A percentile compares a stretch with the other conserved stretches of the same genome.
phyloP scores from a whole-genome alignment of 495 filamentous ascomycete genomes.

The Tricharina praecox region DNA sequence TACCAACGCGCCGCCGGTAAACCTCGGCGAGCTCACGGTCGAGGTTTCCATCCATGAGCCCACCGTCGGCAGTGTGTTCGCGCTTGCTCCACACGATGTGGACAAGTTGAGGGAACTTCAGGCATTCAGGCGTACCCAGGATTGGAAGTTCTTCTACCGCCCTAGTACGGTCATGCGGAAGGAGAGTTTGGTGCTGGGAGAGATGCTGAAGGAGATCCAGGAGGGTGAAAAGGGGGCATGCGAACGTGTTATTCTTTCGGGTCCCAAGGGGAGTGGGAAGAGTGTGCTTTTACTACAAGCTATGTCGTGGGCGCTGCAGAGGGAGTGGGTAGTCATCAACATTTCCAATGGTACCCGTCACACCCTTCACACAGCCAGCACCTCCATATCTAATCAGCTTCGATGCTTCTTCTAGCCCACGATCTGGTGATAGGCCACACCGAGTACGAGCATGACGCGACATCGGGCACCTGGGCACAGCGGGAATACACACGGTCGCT shows the following conservation, averaged over 20 bases:
- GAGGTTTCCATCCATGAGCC: slow-evolving; percentile 29
- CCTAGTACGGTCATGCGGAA: slow-evolving; percentile 58
- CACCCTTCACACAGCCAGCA: too few relatives aligned
- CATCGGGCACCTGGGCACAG: slow-evolving; percentile 53
- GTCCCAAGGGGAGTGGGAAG: slow-evolving; percentile 62
- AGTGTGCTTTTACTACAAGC: slow-evolving; percentile 71
- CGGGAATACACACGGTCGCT: slow-evolving; percentile 54
- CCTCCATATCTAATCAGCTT: too few relatives aligned
- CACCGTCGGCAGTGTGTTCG: slow-evolving; percentile 47
- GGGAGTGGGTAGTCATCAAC: slow-evolving; percentile 74
- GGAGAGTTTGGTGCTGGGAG: slow-evolving; percentile 55
- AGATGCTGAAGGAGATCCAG: slow-evolving; percentile 32
- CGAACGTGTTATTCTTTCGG: slow-evolving; percentile 43
- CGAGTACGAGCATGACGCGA: slow-evolving; percentile 54
- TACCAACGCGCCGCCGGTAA: slow-evolving; percentile 69
- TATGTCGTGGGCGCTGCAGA: slow-evolving; percentile 63
- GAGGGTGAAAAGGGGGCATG: slow-evolving; percentile 12
- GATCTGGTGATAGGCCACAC: slow-evolving; percentile 65
- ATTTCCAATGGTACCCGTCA: slow-evolving; percentile 71
- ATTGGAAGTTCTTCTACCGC: slow-evolving; percentile 68
- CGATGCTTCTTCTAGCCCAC: slow-evolving; percentile 40
- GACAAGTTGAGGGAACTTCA: slow-evolving; percentile 65
- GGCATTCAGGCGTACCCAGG: slow-evolving; percentile 82
- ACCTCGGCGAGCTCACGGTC: slow-evolving; percentile 41
- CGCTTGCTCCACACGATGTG: slow-evolving; percentile 42